These are phyloP conservation scores for Microsporum canis DNA, from an alignment of 2,329 filamentous ascomycete species.

Conservation along the genomic window DNA sequence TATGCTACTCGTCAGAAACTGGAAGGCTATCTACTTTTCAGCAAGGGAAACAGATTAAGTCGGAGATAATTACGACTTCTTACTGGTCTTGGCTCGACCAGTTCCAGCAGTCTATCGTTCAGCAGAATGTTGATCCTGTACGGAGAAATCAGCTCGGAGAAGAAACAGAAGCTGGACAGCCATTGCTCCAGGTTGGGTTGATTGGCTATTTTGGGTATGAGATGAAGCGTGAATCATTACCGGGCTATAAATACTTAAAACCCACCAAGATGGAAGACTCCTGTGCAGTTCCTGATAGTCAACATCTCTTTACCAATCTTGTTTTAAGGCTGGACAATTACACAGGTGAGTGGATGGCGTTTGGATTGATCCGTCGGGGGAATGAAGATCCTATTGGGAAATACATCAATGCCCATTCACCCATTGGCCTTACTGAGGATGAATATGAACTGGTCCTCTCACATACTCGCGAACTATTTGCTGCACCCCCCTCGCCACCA, in stretches of 20 bases:
- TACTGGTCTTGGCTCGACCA: slow-evolving; percentile 13
- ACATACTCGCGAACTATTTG: slow-evolving; percentile 5
- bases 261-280: not conserved
- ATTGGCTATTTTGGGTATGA: slow-evolving; percentile 13
- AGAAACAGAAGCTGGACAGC: slow-evolving; percentile 12
- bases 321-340: slow-evolving; percentile 13
- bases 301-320: slow-evolving; percentile 11
- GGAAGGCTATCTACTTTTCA: slow-evolving; percentile 8
- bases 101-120: slow-evolving; percentile 9
- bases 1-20: slow-evolving; percentile 9
- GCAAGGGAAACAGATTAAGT: slow-evolving; percentile 7
- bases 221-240: slow-evolving; percentile 12
- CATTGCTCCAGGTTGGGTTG: slow-evolving; percentile 11
- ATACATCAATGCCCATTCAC: slow-evolving; percentile 28
- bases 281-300: slow-evolving; percentile 6
- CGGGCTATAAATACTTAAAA: slow-evolving; percentile 9
- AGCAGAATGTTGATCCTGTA: slow-evolving; percentile 9
- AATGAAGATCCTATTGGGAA: slow-evolving; percentile 36
- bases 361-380: slow-evolving; percentile 14
- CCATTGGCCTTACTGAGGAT: slow-evolving; percentile 8
- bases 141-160: slow-evolving; percentile 6
- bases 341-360: slow-evolving; percentile 12
- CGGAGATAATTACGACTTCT: slow-evolving; percentile 3
- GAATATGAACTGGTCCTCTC: slow-evolving; percentile 8
- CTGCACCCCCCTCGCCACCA: slow-evolving; percentile 2